phyloP scores from a whole-genome alignment of 2,329 filamentous ascomycete genomes.

The Talaromyces piceae region DNA sequence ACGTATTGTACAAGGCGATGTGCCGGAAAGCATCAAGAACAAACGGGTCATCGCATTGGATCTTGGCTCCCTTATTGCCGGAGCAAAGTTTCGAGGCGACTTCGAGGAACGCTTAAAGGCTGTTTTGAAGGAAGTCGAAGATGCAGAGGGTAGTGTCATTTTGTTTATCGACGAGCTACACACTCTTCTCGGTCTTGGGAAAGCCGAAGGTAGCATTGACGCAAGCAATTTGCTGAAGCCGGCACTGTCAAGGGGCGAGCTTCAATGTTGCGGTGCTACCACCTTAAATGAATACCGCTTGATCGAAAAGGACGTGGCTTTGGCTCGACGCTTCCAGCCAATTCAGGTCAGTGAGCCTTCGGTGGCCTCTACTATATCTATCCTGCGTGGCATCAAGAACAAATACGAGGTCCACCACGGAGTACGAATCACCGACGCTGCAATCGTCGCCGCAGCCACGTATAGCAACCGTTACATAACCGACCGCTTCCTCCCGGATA shows the following conservation, averaged over 20 bases:
- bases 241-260: slow-evolving; percentile 80
- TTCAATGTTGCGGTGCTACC: slow-evolving; percentile 93
- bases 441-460: slow-evolving; percentile 82
- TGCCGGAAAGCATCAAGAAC: slow-evolving; percentile 92
- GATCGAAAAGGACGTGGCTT: slow-evolving; percentile 92
- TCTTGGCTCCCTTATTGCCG: slow-evolving; percentile 85
- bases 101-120: slow-evolving; percentile 92
- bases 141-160: slow-evolving; percentile 82
- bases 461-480: slow-evolving; percentile 96
- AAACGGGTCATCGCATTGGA: slow-evolving; percentile 85
- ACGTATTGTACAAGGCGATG: slow-evolving; percentile 83
- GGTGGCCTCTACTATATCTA: slow-evolving; percentile 89
- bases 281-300: slow-evolving; percentile 85
- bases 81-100: slow-evolving; percentile 90
- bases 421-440: slow-evolving; percentile 86
- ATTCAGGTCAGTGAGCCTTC: slow-evolving; percentile 88
- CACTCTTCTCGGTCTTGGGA: slow-evolving; percentile 82
- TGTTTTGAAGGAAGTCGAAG: slow-evolving; percentile 83
- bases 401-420: slow-evolving; percentile 97
- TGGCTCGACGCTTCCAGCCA: slow-evolving; percentile 88
- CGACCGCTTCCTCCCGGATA: slow-evolving; percentile 90
- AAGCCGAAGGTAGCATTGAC: slow-evolving; percentile 93
- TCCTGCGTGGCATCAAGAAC: slow-evolving; percentile 92
- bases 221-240: slow-evolving; percentile 93
- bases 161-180: slow-evolving; percentile 95